A percentile compares a stretch with the other conserved stretches of the same genome.
phyloP scores from a whole-genome alignment of 139 green algal genomes.

The Chlorella sp. region DNA sequence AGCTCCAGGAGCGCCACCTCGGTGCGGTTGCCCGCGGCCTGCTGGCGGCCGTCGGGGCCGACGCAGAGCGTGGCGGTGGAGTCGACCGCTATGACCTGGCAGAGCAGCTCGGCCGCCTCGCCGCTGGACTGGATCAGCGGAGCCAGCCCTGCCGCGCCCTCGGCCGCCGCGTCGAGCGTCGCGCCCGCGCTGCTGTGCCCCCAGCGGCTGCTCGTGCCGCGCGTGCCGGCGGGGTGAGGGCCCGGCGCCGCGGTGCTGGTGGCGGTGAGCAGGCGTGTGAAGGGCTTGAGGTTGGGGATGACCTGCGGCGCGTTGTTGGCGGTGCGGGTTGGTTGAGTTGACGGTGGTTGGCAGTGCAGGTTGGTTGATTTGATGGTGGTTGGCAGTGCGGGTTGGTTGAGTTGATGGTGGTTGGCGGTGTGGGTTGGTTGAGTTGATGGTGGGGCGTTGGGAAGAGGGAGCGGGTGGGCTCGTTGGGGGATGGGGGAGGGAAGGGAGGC shows the following conservation, averaged over 20 bases:
- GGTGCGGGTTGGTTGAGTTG: too few relatives aligned
- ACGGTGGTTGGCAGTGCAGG: too few relatives aligned
- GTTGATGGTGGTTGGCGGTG: too few relatives aligned
- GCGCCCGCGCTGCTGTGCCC: not conserved
- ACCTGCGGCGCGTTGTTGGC: too few relatives aligned
- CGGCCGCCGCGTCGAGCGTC: not conserved
- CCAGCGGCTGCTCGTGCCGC: not conserved
- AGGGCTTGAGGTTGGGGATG: slow-evolving; percentile 7
- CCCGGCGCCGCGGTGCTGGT: not conserved
- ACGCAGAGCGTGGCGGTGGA: slow-evolving; percentile 57
- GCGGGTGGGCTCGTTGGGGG: too few relatives aligned
- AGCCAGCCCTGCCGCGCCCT: not conserved
- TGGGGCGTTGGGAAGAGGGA: too few relatives aligned
- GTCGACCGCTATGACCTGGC: slow-evolving; percentile 57
- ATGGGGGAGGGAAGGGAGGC: too few relatives aligned
- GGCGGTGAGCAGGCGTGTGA: not conserved
- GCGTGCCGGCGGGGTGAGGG: not conserved
- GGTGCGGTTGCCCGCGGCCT: slow-evolving; percentile 73
- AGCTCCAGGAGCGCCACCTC: slow-evolving; percentile 84
- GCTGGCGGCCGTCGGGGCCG: slow-evolving; percentile 17
- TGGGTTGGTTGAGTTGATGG: too few relatives aligned
- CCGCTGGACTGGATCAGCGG: not conserved
- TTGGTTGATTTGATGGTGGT: too few relatives aligned
- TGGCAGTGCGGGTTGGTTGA: too few relatives aligned
- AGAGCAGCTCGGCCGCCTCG: slow-evolving; percentile 32